Evolutionary conservation across 768 basidiomycete species (phyloP), one percentile per base, ranked within the genome.

Genomic region (Suillus cothurnatus): DNA sequence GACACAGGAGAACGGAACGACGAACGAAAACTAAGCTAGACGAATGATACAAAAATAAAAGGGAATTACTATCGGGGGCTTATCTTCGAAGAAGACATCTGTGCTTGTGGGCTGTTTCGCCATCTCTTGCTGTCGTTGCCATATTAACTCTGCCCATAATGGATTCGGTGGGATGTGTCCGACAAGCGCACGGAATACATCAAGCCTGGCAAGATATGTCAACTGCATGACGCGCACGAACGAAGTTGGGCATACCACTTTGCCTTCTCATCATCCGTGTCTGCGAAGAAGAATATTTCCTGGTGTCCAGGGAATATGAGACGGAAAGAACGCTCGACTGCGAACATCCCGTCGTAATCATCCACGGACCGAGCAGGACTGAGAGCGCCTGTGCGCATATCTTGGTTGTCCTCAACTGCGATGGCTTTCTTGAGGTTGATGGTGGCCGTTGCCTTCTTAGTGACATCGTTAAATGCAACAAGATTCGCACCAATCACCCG

Each of bases 101-200:
- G 58, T 7, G 38, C n/a, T 12, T 28, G 26, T 63, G 21, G 66
- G 28, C 41, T 71, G 74, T 53, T 68, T 73, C 17, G 58, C 62
- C 17, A 75, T 67, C 65, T 86, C 84, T 65, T 86, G 79, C 70
- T 93, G 92, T 56, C 88, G 85, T 74, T 94, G 91, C 92, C 93
- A 94, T 47, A 94, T 76, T 45, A 97, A 80, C 79, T 97, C 95
- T 3, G 91, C 95, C 95, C 95, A 97, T 15, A 97, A 80, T 3
- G 94, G 94, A 74, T 96, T 93, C 3, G 93, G 91, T 11, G 95
- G 95, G 69, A 97, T 95, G 64, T 88, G 90, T 9, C 94, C 94
- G 66, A 97, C 88, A 43, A 97, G 81, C 0, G 93, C 92, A 59
- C 86, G 85, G 14, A 97, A 82, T 8, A 96, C 89, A 69, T 93